Conservation (phyloP, 1,284 basidiomycete species). For the Thelephora terrestris region DNA sequence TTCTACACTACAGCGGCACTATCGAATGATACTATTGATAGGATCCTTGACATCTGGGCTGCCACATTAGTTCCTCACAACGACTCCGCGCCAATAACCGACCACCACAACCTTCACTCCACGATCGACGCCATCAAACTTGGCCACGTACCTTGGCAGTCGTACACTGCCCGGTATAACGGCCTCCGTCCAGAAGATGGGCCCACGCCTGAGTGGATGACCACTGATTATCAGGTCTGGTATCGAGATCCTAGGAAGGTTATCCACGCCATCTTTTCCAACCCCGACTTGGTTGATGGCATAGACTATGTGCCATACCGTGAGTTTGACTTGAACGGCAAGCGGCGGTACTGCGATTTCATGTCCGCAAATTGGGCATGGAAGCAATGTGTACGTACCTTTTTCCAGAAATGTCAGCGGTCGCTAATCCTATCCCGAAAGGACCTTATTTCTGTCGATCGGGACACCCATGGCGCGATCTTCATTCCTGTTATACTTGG, state of each 20-base stretch:
- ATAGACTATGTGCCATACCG: constrained; percentile 9
- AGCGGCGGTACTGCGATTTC: constrained; percentile 12
- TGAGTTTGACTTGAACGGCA: constrained; percentile 7
- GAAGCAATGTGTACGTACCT: constrained; percentile 10
- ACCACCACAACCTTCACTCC: background rate
- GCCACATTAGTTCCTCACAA: background rate
- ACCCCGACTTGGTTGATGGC: constrained; percentile 8
- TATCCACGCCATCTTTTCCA: constrained; percentile 8
- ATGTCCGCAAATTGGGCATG: constrained; percentile 22
- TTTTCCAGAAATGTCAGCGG: background rate
- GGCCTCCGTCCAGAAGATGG: constrained; percentile 1
- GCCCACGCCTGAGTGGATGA: constrained; percentile 25
- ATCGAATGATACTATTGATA: constrained; percentile 3
- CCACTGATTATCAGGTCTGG: constrained; percentile 24
- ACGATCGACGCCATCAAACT: constrained; percentile 8
- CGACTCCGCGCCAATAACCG: constrained; percentile 4
- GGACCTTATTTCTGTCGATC: constrained; percentile 8
- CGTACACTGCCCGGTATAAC: constrained; percentile 3
- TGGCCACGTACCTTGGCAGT: constrained; percentile 8
- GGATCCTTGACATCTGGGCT: constrained; percentile 8
- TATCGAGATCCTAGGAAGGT: constrained; percentile 17
- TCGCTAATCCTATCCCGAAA: background rate
- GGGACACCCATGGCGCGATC: constrained; percentile 9
- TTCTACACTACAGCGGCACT: constrained; percentile 3
- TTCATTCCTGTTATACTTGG: constrained; percentile 11